Conservation (phyloP, 1,284 basidiomycete genomes). For the Microbotryomycetes sp. region DNA sequence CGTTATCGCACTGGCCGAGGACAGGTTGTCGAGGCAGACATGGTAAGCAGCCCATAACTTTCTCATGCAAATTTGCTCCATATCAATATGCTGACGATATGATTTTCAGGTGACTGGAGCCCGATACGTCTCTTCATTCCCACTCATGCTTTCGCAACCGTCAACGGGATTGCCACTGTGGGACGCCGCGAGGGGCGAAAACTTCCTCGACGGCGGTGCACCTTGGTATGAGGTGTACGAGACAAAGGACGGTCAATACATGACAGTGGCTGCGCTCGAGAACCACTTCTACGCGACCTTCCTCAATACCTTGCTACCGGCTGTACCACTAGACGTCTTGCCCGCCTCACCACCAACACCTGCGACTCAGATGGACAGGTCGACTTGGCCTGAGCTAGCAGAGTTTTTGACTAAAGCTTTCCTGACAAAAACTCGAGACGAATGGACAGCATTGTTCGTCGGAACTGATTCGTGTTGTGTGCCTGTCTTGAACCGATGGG, state of each 20-base stretch:
- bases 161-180: constrained; percentile 42
- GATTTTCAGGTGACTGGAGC: constrained; percentile 61
- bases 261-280: constrained; percentile 69
- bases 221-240: constrained; percentile 69
- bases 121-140: constrained; percentile 66
- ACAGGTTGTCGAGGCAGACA: constrained; percentile 68
- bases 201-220: constrained; percentile 66
- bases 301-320: constrained; percentile 46
- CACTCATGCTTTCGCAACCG: constrained; percentile 52
- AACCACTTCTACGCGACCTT: constrained; percentile 61
- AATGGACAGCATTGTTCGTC: constrained; percentile 63
- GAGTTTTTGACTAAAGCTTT: constrained; percentile 61
- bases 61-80: not conserved
- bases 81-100: not conserved
- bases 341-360: constrained; percentile 25
- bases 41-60: constrained; percentile 54
- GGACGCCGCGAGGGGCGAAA: constrained; percentile 52
- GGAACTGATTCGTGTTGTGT: constrained; percentile 69
- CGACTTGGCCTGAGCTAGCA: constrained; percentile 57
- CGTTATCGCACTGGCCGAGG: constrained; percentile 56
- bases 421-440: constrained; percentile 54
- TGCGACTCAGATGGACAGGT: constrained; percentile 43
- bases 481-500: constrained; percentile 54
- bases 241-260: constrained; percentile 64
- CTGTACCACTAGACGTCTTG: constrained; percentile 31